Conservation (phyloP, 2,329 filamentous ascomycete species). For the Trichoderma sp. region DNA sequence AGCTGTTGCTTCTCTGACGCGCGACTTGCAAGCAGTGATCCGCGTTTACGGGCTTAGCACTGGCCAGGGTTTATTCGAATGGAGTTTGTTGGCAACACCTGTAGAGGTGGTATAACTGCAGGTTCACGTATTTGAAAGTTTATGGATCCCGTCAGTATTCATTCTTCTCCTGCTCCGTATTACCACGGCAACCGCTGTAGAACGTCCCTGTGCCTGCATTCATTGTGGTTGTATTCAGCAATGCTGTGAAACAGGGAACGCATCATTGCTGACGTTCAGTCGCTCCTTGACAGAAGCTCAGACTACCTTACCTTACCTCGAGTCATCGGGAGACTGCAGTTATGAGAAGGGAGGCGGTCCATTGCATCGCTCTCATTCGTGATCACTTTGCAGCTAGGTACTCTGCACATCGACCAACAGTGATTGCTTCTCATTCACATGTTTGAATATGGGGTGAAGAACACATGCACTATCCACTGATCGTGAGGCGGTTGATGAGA, state of each 20-base stretch:
- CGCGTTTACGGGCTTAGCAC: slow-evolving; percentile 12
- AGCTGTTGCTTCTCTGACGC: slow-evolving; percentile 3
- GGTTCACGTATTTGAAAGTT: too few species aligned
- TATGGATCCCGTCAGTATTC: too few species aligned
- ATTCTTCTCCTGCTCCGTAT: background rate
- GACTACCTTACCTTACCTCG: too few species aligned
- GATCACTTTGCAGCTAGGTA: background rate
- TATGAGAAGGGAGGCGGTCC: background rate
- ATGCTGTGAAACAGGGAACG: too few species aligned
- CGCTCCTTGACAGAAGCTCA: too few species aligned
- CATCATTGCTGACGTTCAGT: too few species aligned
- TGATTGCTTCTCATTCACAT: background rate
- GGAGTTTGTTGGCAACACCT: background rate
- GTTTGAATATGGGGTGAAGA: background rate
- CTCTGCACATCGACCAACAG: background rate
- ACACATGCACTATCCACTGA: background rate
- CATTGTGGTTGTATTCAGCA: too few species aligned
- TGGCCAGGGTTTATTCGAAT: slow-evolving; percentile 12
- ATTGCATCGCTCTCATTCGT: background rate
- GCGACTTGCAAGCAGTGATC: slow-evolving; percentile 6
- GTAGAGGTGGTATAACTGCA: too few species aligned
- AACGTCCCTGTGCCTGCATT: too few species aligned
- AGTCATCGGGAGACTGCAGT: background rate
- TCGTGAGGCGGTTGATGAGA: background rate
- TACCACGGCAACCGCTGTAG: background rate